phyloP scores from a whole-genome alignment of 192 early-diverging fungal genomes.

The Coemansia sp. region DNA sequence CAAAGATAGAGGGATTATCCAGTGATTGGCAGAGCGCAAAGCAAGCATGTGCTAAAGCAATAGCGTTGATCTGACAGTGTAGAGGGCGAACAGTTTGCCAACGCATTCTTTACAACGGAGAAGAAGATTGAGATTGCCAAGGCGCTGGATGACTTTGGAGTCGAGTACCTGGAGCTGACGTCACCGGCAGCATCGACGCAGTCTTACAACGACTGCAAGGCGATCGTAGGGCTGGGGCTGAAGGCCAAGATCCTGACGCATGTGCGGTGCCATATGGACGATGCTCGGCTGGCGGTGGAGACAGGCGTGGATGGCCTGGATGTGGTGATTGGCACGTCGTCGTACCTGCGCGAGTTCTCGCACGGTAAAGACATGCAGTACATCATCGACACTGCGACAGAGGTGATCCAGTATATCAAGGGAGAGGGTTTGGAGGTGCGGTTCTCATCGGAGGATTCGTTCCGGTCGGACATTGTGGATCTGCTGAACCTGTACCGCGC shows the following conservation, averaged over 20 bases:
- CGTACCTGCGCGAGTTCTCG: conserved; percentile 94
- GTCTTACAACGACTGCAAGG: conserved; percentile 87
- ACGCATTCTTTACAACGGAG: conserved; percentile 96
- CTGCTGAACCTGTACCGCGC: conserved; percentile 93
- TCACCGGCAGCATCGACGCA: conserved; percentile 97
- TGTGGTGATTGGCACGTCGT: conserved; percentile 97
- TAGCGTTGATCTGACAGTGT: background rate
- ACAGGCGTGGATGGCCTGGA: conserved; percentile 97
- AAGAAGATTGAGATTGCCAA: conserved; percentile 99
- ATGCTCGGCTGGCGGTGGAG: conserved; percentile 93
- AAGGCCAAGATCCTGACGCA: conserved; percentile 98
- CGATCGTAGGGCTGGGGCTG: conserved; percentile 87
- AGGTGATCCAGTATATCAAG: conserved; percentile 97
- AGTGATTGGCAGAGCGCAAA: conserved; percentile 1
- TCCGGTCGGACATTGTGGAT: conserved; percentile 96
- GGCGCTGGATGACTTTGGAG: conserved; percentile 96
- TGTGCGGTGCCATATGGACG: conserved; percentile 98
- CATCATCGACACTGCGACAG: conserved; percentile 93
- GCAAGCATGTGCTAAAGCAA: background rate
- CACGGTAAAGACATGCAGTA: conserved; percentile 99
- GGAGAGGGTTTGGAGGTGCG: conserved; percentile 94
- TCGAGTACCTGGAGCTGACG: conserved; percentile 98
- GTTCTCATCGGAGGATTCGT: conserved; percentile 98
- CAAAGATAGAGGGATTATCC: background rate
- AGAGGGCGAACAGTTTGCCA: conserved; percentile 99